Percentiles rank a stretch among this genome's conserved stretches.
Evolutionary conservation across 2,329 filamentous ascomycete species (phyloP).

Genomic region (Penicillium sp.): DNA sequence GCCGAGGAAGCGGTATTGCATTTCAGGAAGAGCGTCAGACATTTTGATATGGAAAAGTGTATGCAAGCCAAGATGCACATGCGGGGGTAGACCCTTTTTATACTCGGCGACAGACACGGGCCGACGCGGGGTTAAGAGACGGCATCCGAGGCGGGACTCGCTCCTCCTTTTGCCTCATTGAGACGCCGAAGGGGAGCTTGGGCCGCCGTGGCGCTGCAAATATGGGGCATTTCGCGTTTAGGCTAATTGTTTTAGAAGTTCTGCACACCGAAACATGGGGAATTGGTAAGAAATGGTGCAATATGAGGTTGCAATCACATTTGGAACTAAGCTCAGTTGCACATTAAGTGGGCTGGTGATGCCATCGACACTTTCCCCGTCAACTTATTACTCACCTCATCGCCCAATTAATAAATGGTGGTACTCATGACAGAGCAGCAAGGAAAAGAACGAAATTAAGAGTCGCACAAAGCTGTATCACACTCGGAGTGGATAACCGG

Average conservation of each 20-base stretch:
- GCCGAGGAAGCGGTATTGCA: constrained; percentile 69
- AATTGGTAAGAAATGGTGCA: neutral
- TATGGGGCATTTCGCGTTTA: neutral
- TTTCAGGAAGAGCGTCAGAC: constrained; percentile 25
- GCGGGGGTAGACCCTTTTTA: neutral
- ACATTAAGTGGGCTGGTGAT: neutral
- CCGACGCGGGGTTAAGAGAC: constrained; percentile 15
- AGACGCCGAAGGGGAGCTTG: constrained; percentile 11
- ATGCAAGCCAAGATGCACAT: neutral
- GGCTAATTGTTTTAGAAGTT: constrained; percentile 1
- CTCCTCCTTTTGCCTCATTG: constrained; percentile 9
- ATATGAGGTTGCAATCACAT: neutral
- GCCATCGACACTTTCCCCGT: neutral
- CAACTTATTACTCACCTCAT: no score
- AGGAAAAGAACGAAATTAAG: no score
- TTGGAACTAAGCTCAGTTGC: neutral
- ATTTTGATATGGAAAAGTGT: constrained; percentile 8
- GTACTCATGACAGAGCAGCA: no score
- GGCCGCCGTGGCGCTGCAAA: neutral
- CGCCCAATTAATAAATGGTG: no score
- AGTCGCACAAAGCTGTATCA: no score
- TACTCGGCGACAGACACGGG: neutral
- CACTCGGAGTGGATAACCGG: no score
- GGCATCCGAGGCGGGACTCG: neutral
- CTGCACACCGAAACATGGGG: neutral